Evolutionary conservation across 1,284 basidiomycete species (phyloP).

Genomic region (Paramarasmius palmivorus): DNA sequence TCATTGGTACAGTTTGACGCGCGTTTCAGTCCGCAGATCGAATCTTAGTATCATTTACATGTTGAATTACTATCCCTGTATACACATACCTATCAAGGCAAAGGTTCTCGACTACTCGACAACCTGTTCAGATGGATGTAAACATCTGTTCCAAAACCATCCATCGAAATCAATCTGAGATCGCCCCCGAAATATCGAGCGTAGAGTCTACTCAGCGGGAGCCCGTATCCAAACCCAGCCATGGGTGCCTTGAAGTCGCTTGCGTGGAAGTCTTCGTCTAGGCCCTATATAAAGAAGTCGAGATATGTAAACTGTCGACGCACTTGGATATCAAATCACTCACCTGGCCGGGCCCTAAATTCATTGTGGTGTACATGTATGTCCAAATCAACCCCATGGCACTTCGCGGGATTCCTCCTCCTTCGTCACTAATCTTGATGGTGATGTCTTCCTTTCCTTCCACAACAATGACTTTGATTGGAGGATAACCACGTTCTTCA

Average conservation of each 20-base stretch:
- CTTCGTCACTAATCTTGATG: conserved; percentile 95
- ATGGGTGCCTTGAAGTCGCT: conserved; percentile 98
- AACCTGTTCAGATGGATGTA: conserved; percentile 90
- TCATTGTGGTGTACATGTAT: conserved; percentile 99
- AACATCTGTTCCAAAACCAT: conserved; percentile 91
- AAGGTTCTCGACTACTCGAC: conserved; percentile 78
- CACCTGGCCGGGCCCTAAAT: conserved; percentile 39
- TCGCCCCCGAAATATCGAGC: conserved; percentile 97
- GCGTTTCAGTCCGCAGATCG: too few relatives aligned
- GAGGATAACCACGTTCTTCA: conserved; percentile 81
- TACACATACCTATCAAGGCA: conserved; percentile 41
- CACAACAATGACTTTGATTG: conserved; percentile 96
- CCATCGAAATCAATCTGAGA: conserved; percentile 96
- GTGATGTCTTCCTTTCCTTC: conserved; percentile 97
- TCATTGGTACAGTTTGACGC: too few relatives aligned
- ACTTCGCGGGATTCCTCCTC: conserved; percentile 92
- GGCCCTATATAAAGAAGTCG: conserved; percentile 48
- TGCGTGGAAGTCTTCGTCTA: conserved; percentile 87
- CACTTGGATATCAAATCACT: not conserved
- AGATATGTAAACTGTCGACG: not conserved
- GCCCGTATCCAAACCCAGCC: conserved; percentile 96
- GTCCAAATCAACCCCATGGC: conserved; percentile 98
- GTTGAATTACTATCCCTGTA: not conserved
- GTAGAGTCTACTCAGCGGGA: conserved; percentile 91
- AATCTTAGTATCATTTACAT: not conserved